Evolutionary conservation across 305 asterid genomes (phyloP).

Genomic region (Solanum aculeatissimum): DNA sequence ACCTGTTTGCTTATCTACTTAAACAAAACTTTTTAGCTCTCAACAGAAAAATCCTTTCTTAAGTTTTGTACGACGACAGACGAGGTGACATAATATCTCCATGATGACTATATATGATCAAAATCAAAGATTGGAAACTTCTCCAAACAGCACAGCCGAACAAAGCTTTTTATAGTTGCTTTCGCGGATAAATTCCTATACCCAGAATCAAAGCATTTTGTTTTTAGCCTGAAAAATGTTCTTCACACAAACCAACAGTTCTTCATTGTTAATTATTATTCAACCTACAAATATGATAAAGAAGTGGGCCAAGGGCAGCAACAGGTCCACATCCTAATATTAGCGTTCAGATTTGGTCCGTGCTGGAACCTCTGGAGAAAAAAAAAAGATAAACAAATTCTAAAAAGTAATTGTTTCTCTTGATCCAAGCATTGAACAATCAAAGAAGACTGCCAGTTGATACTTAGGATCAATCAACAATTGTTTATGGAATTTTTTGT

Average conservation of each 20-base stretch:
- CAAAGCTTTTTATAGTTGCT: background rate
- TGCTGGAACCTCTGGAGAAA: background rate
- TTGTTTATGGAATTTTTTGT: background rate
- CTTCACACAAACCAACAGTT: background rate
- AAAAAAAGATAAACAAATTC: background rate
- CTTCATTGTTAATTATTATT: background rate
- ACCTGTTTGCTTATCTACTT: background rate
- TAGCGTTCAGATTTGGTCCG: background rate
- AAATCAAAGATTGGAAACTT: background rate
- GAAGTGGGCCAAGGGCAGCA: background rate
- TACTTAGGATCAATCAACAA: background rate
- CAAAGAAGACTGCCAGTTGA: background rate
- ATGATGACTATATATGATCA: background rate
- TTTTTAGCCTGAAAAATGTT: background rate
- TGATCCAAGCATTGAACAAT: background rate
- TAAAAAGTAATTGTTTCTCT: background rate
- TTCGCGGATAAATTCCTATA: background rate
- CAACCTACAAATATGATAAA: background rate
- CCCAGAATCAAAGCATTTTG: background rate
- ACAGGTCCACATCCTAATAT: background rate
- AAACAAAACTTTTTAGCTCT: background rate
- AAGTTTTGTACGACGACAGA: background rate
- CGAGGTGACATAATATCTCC: background rate
- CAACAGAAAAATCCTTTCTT: background rate
- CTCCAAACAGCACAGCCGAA: background rate